These are phyloP conservation scores for Yamadazyma sp. DNA, from an alignment of 1,139 yeast species.

Conservation along the genomic window DNA sequence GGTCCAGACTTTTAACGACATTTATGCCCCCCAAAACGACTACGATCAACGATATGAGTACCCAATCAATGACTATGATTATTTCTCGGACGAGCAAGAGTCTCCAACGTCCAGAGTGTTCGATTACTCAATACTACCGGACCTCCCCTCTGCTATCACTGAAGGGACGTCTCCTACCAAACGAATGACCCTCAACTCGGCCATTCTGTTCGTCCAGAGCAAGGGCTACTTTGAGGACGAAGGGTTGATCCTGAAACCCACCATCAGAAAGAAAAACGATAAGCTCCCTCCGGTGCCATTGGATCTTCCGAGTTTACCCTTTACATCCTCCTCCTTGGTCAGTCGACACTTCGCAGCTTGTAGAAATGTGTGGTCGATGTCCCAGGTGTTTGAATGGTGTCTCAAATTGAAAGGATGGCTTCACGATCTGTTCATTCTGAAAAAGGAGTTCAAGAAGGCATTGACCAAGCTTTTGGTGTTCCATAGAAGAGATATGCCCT, in stretches of 20 bases:
- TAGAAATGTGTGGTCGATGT: constrained; percentile 38
- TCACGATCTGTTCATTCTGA: constrained; percentile 50
- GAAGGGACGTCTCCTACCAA: constrained; percentile 18
- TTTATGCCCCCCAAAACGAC: not conserved
- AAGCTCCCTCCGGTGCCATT: constrained; percentile 52
- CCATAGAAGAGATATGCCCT: constrained; percentile 50
- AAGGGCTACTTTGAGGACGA: constrained; percentile 12
- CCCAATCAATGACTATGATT: constrained; percentile 7
- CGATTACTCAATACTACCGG: constrained; percentile 45
- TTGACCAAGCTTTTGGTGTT: constrained; percentile 52
- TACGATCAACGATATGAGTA: too few species aligned
- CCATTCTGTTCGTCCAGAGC: constrained; percentile 21
- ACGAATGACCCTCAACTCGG: constrained; percentile 20
- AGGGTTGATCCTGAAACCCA: constrained; percentile 8
- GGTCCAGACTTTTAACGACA: not conserved
- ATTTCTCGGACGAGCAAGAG: constrained; percentile 19
- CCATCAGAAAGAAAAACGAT: constrained; percentile 19
- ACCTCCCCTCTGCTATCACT: constrained; percentile 25
- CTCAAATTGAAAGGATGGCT: constrained; percentile 51
- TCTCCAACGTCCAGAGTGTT: constrained; percentile 32
- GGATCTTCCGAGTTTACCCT: constrained; percentile 59
- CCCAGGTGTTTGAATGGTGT: constrained; percentile 49
- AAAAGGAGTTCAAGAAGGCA: constrained; percentile 51
- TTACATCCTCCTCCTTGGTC: constrained; percentile 50
- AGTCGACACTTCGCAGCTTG: constrained; percentile 46